Conservation (phyloP, 805 yeast species). For the Debaryomyces hansenii region DNA sequence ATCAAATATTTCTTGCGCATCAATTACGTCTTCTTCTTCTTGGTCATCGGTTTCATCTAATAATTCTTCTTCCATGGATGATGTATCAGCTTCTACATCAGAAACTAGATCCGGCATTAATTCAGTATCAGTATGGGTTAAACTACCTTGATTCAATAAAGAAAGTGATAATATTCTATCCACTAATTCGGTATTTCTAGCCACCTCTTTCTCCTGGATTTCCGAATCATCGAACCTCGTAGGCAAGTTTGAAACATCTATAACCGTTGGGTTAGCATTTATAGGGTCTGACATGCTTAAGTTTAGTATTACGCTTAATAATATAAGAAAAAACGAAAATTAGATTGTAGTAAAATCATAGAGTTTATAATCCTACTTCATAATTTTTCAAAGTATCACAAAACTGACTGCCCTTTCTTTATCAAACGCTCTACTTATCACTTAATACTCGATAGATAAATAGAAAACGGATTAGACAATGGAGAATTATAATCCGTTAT, state of each 20-base stretch:
- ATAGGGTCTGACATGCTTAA: slow-evolving; percentile 71
- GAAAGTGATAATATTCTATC: slow-evolving; percentile 37
- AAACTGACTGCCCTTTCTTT: too few species aligned
- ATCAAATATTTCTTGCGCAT: slow-evolving; percentile 87
- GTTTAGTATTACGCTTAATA: slow-evolving; percentile 1
- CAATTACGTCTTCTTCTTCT: slow-evolving; percentile 63
- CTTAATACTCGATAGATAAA: not conserved
- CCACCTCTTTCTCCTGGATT: slow-evolving; percentile 3
- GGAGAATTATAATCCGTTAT: slow-evolving; percentile 31
- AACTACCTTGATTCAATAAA: slow-evolving; percentile 4
- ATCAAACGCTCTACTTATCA: too few species aligned
- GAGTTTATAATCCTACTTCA: too few species aligned
- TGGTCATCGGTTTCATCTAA: slow-evolving; percentile 27
- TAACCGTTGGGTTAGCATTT: slow-evolving; percentile 87
- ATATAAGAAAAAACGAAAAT: too few species aligned
- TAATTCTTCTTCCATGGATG: slow-evolving; percentile 16
- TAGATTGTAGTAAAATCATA: too few species aligned
- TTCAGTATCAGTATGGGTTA: not conserved
- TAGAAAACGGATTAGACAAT: slow-evolving; percentile 12
- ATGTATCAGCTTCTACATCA: slow-evolving; percentile 13
- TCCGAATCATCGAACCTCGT: slow-evolving; percentile 45
- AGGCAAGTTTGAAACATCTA: slow-evolving; percentile 77
- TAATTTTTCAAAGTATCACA: too few species aligned
- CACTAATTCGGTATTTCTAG: slow-evolving; percentile 17
- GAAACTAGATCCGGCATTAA: not conserved